phyloP scores from a whole-genome alignment of 208 protist genomes.

The Leptomonas seymouri region DNA sequence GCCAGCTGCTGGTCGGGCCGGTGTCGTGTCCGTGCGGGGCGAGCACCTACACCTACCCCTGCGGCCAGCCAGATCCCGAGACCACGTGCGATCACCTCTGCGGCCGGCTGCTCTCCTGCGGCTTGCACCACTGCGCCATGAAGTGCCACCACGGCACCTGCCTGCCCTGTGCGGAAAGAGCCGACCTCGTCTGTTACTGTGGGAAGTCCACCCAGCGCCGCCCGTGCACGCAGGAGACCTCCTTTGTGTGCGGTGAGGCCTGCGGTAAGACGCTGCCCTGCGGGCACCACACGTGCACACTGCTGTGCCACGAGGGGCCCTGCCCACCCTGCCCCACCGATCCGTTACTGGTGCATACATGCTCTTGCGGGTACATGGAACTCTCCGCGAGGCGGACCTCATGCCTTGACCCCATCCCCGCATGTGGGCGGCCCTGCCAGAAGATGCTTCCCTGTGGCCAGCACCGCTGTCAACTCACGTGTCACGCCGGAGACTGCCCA shows the following conservation, averaged over 20 bases:
- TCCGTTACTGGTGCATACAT: conserved; percentile 51
- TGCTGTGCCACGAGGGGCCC: conserved; percentile 60
- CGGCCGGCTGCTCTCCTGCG: conserved; percentile 52
- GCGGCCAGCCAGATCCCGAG: conserved; percentile 59
- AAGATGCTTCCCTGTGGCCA: conserved; percentile 62
- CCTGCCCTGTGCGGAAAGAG: conserved; percentile 32
- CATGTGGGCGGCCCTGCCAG: conserved; percentile 58
- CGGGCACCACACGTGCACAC: conserved; percentile 54
- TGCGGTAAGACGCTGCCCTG: conserved; percentile 64
- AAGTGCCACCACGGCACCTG: conserved; percentile 66
- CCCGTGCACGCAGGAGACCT: conserved; percentile 39
- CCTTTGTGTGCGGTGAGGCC: conserved; percentile 51
- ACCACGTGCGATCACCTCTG: conserved; percentile 63
- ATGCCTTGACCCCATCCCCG: conserved; percentile 72
- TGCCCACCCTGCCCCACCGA: conserved; percentile 66
- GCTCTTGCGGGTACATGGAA: conserved; percentile 55
- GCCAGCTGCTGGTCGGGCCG: conserved; percentile 46
- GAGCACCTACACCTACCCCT: conserved; percentile 68
- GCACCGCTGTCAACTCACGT: conserved; percentile 56
- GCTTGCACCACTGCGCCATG: conserved; percentile 44
- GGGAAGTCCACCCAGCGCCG: conserved; percentile 28
- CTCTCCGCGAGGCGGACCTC: conserved; percentile 29
- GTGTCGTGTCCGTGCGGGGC: conserved; percentile 62
- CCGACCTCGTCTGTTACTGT: conserved; percentile 45
- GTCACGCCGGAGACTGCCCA: conserved; percentile 56